Evolutionary conservation across 129 eudicot genomes (phyloP).

Genomic region (Centaurea solstitialis): DNA sequence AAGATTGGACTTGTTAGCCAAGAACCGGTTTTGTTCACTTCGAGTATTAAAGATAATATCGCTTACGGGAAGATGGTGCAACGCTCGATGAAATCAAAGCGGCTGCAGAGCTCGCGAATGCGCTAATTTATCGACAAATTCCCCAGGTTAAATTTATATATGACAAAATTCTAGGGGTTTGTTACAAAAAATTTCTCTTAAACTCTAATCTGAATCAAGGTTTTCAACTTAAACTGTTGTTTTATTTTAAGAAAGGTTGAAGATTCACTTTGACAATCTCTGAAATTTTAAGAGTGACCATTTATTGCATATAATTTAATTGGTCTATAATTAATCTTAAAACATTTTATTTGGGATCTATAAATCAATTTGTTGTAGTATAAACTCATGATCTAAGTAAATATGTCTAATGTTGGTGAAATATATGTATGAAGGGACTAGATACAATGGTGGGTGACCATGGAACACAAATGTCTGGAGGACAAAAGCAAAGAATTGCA

Average conservation of each 20-base stretch:
- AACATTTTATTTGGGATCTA: not conserved
- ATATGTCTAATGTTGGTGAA: not conserved
- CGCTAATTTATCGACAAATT: conserved; percentile 67
- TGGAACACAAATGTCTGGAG: conserved; percentile 75
- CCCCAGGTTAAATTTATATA: conserved; percentile 56
- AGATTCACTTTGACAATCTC: too few species aligned
- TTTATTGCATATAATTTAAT: too few species aligned
- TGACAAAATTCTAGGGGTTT: too few species aligned
- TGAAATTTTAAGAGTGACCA: too few species aligned
- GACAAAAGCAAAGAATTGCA: conserved; percentile 80
- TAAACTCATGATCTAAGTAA: not conserved
- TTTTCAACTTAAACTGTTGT: too few species aligned
- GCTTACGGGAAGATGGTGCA: conserved; percentile 73
- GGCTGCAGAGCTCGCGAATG: conserved; percentile 75
- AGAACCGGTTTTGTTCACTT: conserved; percentile 70
- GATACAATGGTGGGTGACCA: conserved; percentile 80
- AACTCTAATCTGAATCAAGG: too few species aligned
- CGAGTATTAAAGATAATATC: conserved; percentile 68
- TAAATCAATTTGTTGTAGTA: not conserved
- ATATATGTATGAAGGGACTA: conserved; percentile 40
- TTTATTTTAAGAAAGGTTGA: too few species aligned
- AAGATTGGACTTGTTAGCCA: conserved; percentile 87
- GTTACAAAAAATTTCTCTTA: too few species aligned
- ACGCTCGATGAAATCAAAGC: conserved; percentile 62
- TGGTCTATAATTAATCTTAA: too few species aligned